These are phyloP conservation scores for Alternaria angustiovoidea DNA, from an alignment of 2,329 filamentous ascomycete genomes.

Conservation along the genomic window DNA sequence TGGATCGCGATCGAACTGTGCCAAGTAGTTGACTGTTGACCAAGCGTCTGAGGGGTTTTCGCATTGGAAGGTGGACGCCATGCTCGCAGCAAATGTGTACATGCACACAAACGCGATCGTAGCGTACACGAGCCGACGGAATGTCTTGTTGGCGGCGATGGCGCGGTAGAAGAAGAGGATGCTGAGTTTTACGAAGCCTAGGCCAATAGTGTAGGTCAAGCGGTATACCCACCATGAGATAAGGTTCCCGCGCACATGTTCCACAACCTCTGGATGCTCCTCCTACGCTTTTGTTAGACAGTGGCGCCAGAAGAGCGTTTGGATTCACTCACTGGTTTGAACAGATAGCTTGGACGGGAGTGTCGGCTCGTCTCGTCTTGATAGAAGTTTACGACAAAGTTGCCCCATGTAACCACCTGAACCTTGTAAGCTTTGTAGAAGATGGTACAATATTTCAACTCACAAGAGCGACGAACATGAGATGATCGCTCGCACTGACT, in stretches of 20 bases:
- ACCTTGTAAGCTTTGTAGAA: constrained; percentile 16
- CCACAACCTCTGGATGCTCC: constrained; percentile 36
- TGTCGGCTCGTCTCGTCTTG: constrained; percentile 43
- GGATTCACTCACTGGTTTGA: constrained; percentile 32
- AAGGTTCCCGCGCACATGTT: constrained; percentile 36
- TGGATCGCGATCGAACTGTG: constrained; percentile 39
- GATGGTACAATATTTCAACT: constrained; percentile 2
- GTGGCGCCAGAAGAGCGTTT: background rate
- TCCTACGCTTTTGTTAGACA: constrained; percentile 31
- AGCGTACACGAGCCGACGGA: constrained; percentile 40
- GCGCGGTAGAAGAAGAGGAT: constrained; percentile 48
- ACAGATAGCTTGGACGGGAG: constrained; percentile 35
- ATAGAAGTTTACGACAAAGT: constrained; percentile 47
- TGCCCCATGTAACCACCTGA: constrained; percentile 48
- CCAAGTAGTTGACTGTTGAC: constrained; percentile 38
- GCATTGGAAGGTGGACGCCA: constrained; percentile 47
- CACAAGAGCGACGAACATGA: constrained; percentile 46
- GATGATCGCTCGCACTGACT: constrained; percentile 43
- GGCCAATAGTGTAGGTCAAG: constrained; percentile 38
- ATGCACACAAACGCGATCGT: constrained; percentile 42
- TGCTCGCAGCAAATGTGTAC: constrained; percentile 39
- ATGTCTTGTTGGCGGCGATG: constrained; percentile 45
- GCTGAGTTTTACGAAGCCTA: constrained; percentile 45
- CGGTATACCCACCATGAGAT: constrained; percentile 49
- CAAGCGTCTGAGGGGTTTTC: constrained; percentile 40